These are phyloP conservation scores for barrel medic (Medicago truncatula) DNA, from an alignment of 306 rosid species.

Conservation along the genomic window DNA sequence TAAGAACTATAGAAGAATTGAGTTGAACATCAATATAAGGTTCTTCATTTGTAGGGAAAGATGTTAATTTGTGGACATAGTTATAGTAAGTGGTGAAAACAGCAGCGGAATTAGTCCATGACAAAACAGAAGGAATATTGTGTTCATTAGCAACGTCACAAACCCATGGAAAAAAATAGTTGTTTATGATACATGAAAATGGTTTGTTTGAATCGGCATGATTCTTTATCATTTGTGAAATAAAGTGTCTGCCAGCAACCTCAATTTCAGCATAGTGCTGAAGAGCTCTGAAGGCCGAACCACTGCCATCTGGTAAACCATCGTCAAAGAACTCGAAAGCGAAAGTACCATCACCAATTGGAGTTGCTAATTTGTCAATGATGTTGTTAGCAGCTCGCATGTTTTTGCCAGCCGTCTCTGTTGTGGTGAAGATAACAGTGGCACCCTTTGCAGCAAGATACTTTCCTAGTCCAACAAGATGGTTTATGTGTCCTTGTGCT, in stretches of 20 bases:
- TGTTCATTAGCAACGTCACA: conserved; percentile 54
- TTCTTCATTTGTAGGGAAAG: conserved; percentile 58
- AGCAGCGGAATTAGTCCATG: conserved; percentile 70
- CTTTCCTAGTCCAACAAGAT: too few species aligned
- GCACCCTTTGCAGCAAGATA: too few species aligned
- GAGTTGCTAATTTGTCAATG: too few species aligned
- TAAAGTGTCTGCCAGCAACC: conserved; percentile 39
- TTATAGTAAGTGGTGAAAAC: conserved; percentile 61
- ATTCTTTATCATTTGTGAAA: conserved; percentile 45
- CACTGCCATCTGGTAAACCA: too few species aligned
- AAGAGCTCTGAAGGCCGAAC: too few species aligned
- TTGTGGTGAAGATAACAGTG: too few species aligned
- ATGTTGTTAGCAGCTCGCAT: too few species aligned
- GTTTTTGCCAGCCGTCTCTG: too few species aligned
- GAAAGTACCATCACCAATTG: too few species aligned
- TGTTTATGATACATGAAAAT: conserved; percentile 63
- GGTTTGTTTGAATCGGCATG: conserved; percentile 45
- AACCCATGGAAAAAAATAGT: conserved; percentile 71
- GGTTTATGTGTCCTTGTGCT: too few species aligned
- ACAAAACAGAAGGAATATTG: conserved; percentile 52
- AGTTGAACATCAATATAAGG: conserved; percentile 53
- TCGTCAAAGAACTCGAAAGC: too few species aligned
- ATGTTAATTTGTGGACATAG: conserved; percentile 48
- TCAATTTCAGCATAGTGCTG: too few species aligned
- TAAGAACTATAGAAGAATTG: conserved; percentile 41